These are phyloP conservation scores for Epichloe coenophiala DNA, from an alignment of 2,329 filamentous ascomycete species.

Conservation along the genomic window DNA sequence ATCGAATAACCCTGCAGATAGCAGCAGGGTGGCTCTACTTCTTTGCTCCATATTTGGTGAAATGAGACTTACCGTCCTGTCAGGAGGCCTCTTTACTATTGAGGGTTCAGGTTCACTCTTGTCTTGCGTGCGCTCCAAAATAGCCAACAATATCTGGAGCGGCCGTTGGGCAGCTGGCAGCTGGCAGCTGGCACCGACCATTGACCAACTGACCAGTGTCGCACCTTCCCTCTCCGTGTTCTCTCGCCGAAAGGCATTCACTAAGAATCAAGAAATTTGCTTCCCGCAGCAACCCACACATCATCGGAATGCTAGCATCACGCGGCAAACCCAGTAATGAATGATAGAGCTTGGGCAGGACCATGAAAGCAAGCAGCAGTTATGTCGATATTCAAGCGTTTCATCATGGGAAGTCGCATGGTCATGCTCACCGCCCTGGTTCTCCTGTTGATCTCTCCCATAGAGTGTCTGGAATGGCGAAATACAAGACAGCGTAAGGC, in stretches of 20 bases:
- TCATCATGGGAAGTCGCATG: not conserved
- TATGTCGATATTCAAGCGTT: not conserved
- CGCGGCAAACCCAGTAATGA: not conserved
- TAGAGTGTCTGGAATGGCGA: not conserved
- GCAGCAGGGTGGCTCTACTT: too few species aligned
- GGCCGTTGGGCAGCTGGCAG: not conserved
- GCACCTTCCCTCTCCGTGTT: constrained; percentile 1
- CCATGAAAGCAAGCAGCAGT: not conserved
- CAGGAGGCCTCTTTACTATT: not conserved
- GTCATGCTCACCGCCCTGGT: not conserved
- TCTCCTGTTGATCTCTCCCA: not conserved
- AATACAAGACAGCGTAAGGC: not conserved
- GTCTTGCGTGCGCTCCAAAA: not conserved
- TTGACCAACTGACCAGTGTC: not conserved
- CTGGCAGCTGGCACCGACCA: not conserved
- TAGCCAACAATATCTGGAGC: not conserved
- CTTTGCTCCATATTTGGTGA: too few species aligned
- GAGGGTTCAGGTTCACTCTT: not conserved
- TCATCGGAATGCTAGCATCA: not conserved
- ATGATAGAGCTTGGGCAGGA: not conserved
- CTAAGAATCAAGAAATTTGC: not conserved
- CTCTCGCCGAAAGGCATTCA: not conserved
- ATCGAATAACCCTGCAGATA: too few species aligned
- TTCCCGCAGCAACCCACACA: not conserved
- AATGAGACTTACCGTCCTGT: too few species aligned